These are phyloP conservation scores for Myxozyma melibiosi DNA, from an alignment of 805 yeast species.

Conservation along the genomic window DNA sequence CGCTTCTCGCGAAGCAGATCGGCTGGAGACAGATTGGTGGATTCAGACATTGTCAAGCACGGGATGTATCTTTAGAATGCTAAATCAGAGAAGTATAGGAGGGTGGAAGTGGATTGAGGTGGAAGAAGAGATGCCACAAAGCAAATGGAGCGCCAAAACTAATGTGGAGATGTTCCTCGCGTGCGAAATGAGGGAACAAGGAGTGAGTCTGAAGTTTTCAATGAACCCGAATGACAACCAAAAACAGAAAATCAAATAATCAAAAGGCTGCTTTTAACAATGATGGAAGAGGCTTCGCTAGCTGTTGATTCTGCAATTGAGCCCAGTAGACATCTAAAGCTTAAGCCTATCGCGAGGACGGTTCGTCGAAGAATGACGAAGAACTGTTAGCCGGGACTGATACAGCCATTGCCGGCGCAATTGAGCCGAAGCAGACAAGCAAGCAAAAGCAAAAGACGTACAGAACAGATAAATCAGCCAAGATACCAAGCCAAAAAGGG, in stretches of 20 bases:
- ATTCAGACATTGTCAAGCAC: background rate
- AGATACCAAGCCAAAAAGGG: background rate
- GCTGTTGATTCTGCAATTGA: conserved; percentile 1
- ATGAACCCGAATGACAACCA: background rate
- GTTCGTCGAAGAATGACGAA: conserved; percentile 3
- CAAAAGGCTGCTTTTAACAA: background rate
- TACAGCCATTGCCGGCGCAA: background rate
- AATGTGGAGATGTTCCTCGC: no score
- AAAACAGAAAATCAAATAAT: background rate
- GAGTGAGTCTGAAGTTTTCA: background rate
- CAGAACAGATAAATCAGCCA: background rate
- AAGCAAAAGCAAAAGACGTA: background rate
- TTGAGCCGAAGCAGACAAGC: background rate
- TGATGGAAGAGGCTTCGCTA: background rate
- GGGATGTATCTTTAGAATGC: background rate
- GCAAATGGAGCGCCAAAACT: no score
- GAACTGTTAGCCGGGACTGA: conserved; percentile 12
- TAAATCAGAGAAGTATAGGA: background rate
- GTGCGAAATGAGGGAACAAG: background rate
- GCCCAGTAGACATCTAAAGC: conserved; percentile 10
- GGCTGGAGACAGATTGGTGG: conserved; percentile 24
- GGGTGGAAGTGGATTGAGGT: background rate
- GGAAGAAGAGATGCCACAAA: background rate
- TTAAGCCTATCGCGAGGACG: background rate
- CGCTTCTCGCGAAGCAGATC: conserved; percentile 29